Evolutionary conservation across 495 filamentous ascomycete genomes (phyloP).

Genomic region (Podospora appendiculata): DNA sequence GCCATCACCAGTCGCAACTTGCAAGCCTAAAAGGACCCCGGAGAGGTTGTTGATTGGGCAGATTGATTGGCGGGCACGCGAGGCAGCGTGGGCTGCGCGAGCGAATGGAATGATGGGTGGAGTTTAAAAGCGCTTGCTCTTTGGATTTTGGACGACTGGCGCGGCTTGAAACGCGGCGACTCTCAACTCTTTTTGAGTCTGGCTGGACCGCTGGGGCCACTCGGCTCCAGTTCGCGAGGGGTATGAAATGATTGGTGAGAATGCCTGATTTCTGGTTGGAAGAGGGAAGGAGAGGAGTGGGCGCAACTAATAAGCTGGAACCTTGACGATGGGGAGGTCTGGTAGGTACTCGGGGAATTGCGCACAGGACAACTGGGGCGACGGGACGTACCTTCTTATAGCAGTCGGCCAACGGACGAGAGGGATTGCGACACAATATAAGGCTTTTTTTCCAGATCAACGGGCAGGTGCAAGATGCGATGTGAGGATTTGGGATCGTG

Average conservation of each 20-base stretch:
- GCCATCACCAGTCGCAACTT: not conserved
- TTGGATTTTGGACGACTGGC: conserved; percentile 20
- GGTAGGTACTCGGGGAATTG: not conserved
- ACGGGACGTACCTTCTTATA: conserved; percentile 11
- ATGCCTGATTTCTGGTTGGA: not conserved
- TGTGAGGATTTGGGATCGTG: conserved; percentile 17
- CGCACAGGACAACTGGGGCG: not conserved
- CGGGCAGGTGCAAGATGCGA: not conserved
- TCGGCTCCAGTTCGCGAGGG: conserved; percentile 25
- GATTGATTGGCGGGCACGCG: conserved; percentile 24
- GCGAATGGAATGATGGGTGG: conserved; percentile 24
- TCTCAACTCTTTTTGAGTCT: not conserved
- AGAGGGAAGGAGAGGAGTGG: conserved; percentile 1
- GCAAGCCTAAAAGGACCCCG: conserved; percentile 6
- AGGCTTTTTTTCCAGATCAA: not conserved
- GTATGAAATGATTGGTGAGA: conserved; percentile 34
- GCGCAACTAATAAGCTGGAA: not conserved
- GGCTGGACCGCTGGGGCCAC: conserved; percentile 15
- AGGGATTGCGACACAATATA: not conserved
- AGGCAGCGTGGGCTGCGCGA: not conserved
- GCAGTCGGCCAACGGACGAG: not conserved
- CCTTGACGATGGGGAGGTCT: too few species aligned
- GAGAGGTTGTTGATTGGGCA: conserved; percentile 22
- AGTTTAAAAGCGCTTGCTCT: conserved; percentile 13
- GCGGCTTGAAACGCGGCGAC: not conserved